These are phyloP conservation scores for Didymellaceae sp. DNA, from an alignment of 2,329 filamentous ascomycete species.

Conservation along the genomic window DNA sequence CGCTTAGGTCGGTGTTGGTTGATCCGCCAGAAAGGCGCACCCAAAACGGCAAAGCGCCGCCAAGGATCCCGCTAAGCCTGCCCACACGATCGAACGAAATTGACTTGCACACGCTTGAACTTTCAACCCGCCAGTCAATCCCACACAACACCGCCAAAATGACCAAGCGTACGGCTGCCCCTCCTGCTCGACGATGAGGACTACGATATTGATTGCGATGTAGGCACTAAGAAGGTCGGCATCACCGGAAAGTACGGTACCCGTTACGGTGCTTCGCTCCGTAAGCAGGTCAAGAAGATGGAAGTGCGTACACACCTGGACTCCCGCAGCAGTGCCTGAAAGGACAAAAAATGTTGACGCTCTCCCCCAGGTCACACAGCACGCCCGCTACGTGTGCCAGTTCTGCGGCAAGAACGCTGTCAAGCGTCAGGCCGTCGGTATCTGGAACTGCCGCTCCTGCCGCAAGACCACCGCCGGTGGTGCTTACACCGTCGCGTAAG, in stretches of 20 bases:
- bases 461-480: conserved; percentile 92
- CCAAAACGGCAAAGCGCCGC: conserved; percentile 9
- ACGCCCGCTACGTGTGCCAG: conserved; percentile 93
- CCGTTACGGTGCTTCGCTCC: conserved; percentile 97
- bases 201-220: conserved; percentile 28
- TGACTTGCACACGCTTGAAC: conserved; percentile 19
- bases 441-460: conserved; percentile 97
- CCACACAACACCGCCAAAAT: conserved; percentile 61
- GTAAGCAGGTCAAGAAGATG: conserved; percentile 99
- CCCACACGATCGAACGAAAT: conserved; percentile 21
- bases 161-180: conserved; percentile 46
- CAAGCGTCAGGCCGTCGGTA: conserved; percentile 86
- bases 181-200: conserved; percentile 7
- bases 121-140: conserved; percentile 22
- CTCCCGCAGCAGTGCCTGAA: conserved; percentile 11
- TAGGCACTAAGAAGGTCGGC: conserved; percentile 72
- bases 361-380: conserved; percentile 77
- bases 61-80: conserved; percentile 17
- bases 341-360: conserved; percentile 31
- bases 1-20: conserved; percentile 19
- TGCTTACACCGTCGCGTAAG: conserved; percentile 96
- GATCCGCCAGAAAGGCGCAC: conserved; percentile 14
- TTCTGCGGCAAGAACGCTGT: conserved; percentile 94
- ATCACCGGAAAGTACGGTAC: conserved; percentile 98
- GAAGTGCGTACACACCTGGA: conserved; percentile 58